Evolutionary conservation across 177 flowering plant genomes (phyloP), one percentile per base, ranked within the genome.

Genomic region (Vitis hybrid): DNA sequence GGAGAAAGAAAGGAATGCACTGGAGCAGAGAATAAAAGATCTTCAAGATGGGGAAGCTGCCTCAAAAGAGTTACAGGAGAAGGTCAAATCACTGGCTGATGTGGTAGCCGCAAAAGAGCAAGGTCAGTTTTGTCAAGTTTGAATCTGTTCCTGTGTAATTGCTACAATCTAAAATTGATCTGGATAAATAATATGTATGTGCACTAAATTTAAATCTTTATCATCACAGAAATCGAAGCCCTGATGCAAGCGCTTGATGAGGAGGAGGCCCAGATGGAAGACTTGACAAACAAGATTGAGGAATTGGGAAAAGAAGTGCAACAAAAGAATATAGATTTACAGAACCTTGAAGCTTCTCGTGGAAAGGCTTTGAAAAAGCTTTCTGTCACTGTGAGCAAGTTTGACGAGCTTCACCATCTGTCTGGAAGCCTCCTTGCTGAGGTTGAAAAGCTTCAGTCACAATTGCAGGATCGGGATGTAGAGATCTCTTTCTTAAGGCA

Each of bases 191-290:
- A 3, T 59, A 11, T 6, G 10, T 11, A 58, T 1, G 2, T 39
- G 59, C 19, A 19, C 7, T 8, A 13, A 29, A 3, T 55, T 19
- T 29, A n/a, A 19, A 12, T 52, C 16, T 14, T 18, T 16, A 8
- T 55, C 31, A 49, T 63, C 68, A 16, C 87, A 96, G 99, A 96
- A 80, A 86, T 81, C 76, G 99, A 96, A 74, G 83, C 86, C 26
- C 77, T 96, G 63, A 86, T 92, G 95, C 98, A 93, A 82, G 99
- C 97, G 26, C 94, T 96, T 74, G 99, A 96, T 65, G 98, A 90
- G 78, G 97, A 93, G 77, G 99, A 96, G 83, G 68, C 78, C 8
- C 92, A 96, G 81, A 88, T 96, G 92, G 97, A 89, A 75, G 86
- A 76, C 57, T 70, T 88, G 78, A 80, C 64, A 20, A 83, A 66